These are phyloP conservation scores for Colletotrichum sp. DNA, from an alignment of 2,329 filamentous ascomycete genomes.

Conservation along the genomic window DNA sequence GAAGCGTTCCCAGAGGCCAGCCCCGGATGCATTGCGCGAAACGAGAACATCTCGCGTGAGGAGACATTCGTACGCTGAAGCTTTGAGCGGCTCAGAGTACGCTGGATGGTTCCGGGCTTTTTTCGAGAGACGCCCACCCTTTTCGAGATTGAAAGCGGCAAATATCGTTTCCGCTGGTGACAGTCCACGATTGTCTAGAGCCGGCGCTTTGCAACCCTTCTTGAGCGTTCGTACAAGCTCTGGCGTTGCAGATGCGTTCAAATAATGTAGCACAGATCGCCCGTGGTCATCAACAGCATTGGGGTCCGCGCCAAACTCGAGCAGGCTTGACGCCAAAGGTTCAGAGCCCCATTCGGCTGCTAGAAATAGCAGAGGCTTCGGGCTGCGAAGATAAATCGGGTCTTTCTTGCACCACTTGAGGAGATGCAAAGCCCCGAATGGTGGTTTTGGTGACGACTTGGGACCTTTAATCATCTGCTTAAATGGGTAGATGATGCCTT, in stretches of 20 bases:
- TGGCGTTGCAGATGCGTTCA: slow-evolving; percentile 29
- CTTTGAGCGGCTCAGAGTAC: not conserved
- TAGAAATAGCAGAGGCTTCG: slow-evolving; percentile 13
- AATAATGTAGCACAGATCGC: slow-evolving; percentile 24
- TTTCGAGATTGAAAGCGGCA: slow-evolving; percentile 22
- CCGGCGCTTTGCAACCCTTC: slow-evolving; percentile 21
- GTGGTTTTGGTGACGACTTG: no score
- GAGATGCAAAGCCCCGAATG: not conserved
- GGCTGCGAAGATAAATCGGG: not conserved
- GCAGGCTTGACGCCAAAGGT: slow-evolving; percentile 24
- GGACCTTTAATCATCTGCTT: not conserved
- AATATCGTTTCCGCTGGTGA: slow-evolving; percentile 35
- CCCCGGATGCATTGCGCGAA: not conserved
- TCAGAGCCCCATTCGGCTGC: slow-evolving; percentile 33
- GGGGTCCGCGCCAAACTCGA: slow-evolving; percentile 22
- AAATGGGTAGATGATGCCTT: slow-evolving; percentile 28
- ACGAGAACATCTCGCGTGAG: not conserved
- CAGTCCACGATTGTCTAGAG: slow-evolving; percentile 19
- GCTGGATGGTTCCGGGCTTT: not conserved
- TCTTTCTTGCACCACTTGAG: not conserved
- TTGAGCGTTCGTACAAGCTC: slow-evolving; percentile 28
- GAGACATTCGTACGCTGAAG: not conserved
- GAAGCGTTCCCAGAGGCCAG: slow-evolving; percentile 15
- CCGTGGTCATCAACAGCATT: slow-evolving; percentile 17
- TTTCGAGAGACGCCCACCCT: not conserved